A percentile compares a stretch with the other conserved stretches of the same genome.
These are phyloP conservation scores for Lachnellula subtilissima DNA, from an alignment of 2,329 filamentous ascomycete species.

Conservation along the genomic window DNA sequence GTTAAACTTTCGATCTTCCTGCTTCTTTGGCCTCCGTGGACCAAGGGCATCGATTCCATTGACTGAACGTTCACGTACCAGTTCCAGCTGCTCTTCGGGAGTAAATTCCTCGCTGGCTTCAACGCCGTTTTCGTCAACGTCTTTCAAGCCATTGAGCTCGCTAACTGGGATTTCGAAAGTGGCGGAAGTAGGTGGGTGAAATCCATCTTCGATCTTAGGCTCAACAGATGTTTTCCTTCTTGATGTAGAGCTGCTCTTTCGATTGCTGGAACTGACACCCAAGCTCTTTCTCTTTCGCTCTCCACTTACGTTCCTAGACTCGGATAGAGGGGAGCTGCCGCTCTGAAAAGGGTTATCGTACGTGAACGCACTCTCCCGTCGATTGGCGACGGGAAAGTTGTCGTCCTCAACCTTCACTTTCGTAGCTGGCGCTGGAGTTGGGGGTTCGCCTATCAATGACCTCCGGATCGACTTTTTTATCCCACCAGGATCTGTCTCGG, in stretches of 20 bases:
- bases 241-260: constrained; percentile 34
- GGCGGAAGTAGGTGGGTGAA: constrained; percentile 49
- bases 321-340: constrained; percentile 63
- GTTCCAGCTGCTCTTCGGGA: constrained; percentile 78
- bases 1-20: constrained; percentile 43
- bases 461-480: constrained; percentile 45
- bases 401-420: constrained; percentile 53
- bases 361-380: constrained; percentile 67
- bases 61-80: constrained; percentile 63
- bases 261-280: constrained; percentile 33
- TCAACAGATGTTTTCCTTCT: constrained; percentile 47
- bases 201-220: constrained; percentile 44
- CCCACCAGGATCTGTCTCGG: constrained; percentile 41
- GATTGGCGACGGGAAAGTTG: constrained; percentile 30
- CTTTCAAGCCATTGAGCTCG: constrained; percentile 35
- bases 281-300: constrained; percentile 42
- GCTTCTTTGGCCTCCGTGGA: constrained; percentile 37
- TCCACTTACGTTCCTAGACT: constrained; percentile 43
- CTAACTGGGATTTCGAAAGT: constrained; percentile 54
- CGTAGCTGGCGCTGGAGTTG: constrained; percentile 31
- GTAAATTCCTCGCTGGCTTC: constrained; percentile 90
- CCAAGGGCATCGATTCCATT: constrained; percentile 45
- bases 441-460: constrained; percentile 45
- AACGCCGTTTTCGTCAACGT: constrained; percentile 42
- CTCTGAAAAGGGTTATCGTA: constrained; percentile 92